Evolutionary conservation across 257 asterid species (phyloP).

Genomic region (Jaltomata sinuosa): DNA sequence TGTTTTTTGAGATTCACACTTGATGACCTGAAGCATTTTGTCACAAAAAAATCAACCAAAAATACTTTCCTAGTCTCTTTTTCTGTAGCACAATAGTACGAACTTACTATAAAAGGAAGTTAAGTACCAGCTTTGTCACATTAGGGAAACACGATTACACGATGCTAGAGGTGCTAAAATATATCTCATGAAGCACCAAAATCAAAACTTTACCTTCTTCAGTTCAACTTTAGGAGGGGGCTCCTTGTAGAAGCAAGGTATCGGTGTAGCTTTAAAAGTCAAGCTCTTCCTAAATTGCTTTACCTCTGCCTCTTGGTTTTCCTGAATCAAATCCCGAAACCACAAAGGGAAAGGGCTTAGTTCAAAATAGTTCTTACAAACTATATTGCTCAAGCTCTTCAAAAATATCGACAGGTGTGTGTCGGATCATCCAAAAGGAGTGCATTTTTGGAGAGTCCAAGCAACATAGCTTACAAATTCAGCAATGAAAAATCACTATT

Average conservation of each 20-base stretch:
- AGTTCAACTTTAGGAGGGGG: conserved; percentile 77
- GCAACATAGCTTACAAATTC: neutral
- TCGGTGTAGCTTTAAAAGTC: conserved; percentile 80
- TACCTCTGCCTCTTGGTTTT: conserved; percentile 67
- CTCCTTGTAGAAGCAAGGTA: conserved; percentile 89
- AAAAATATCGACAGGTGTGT: neutral
- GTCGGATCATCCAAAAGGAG: neutral
- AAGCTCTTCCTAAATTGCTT: conserved; percentile 71
- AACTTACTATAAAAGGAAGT: neutral
- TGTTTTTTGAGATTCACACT: neutral
- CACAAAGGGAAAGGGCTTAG: neutral
- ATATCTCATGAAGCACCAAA: neutral
- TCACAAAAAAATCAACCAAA: neutral
- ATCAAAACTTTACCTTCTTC: conserved; percentile 49
- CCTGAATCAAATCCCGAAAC: conserved; percentile 29
- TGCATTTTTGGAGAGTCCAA: neutral
- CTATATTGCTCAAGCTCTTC: neutral
- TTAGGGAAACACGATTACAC: neutral
- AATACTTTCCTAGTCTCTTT: neutral
- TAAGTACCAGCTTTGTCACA: neutral
- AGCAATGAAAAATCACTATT: neutral
- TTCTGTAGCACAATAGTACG: neutral
- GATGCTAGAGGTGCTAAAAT: neutral
- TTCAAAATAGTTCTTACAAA: neutral
- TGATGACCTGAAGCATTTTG: neutral